A percentile compares a stretch with the other conserved stretches of the same genome.
Evolutionary conservation across 768 basidiomycete species (phyloP).

Genomic region (Suillus cothurnatus): DNA sequence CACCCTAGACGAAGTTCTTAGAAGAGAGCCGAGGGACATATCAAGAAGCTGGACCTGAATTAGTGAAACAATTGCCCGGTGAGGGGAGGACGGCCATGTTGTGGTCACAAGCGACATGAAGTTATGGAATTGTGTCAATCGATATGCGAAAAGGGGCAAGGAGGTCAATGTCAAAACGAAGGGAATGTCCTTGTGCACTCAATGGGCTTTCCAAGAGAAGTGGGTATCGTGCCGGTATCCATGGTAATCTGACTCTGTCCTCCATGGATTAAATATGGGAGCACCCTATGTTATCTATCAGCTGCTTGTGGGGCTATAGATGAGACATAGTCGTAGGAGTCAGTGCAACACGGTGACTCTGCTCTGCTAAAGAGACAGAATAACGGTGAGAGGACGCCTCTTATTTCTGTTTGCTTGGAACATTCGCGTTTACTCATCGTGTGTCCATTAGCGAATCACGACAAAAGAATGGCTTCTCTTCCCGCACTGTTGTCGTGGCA

Average conservation of each 20-base stretch:
- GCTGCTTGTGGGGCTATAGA: slow-evolving; percentile 47
- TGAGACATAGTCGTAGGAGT: slow-evolving; percentile 82
- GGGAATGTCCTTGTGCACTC: slow-evolving; percentile 75
- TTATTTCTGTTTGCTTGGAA: not conserved
- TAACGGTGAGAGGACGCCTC: slow-evolving; percentile 43
- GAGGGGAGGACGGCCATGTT: slow-evolving; percentile 17
- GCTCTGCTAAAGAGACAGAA: slow-evolving; percentile 62
- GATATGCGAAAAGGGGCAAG: slow-evolving; percentile 49
- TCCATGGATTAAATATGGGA: slow-evolving; percentile 68
- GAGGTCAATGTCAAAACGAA: slow-evolving; percentile 19
- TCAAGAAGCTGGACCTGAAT: slow-evolving; percentile 19
- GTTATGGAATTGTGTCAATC: slow-evolving; percentile 73
- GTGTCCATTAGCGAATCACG: slow-evolving; percentile 44
- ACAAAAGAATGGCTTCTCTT: slow-evolving; percentile 45
- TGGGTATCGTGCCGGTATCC: slow-evolving; percentile 27
- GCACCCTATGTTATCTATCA: slow-evolving; percentile 56
- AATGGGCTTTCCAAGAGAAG: slow-evolving; percentile 89
- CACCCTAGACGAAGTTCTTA: slow-evolving; percentile 14
- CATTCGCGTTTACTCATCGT: slow-evolving; percentile 46
- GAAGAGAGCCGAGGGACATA: slow-evolving; percentile 2
- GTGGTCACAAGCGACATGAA: slow-evolving; percentile 28
- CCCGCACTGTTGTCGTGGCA: slow-evolving; percentile 60
- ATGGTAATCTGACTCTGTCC: not conserved
- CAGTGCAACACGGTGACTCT: slow-evolving; percentile 85
- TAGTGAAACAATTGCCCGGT: slow-evolving; percentile 17